Evolutionary conservation across 2,329 filamentous ascomycete species (phyloP).

Genomic region (Epichloe coenophiala): DNA sequence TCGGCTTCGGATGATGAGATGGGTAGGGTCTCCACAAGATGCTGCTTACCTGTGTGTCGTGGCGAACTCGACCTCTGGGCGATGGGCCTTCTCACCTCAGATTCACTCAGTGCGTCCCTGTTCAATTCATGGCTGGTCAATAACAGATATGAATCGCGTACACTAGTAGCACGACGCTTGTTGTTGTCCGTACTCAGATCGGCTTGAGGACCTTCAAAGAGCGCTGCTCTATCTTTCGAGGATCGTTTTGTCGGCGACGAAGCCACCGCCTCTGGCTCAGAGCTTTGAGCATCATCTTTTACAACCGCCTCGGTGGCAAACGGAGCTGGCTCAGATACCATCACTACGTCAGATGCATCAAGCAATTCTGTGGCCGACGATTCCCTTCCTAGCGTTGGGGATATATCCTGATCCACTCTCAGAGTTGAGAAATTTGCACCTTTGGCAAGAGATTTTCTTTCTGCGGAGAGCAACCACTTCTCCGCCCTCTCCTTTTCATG

Average conservation of each 20-base stretch:
- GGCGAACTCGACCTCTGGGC: not conserved
- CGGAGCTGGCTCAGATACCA: not conserved
- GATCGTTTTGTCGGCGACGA: not conserved
- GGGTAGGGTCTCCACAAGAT: constrained; percentile 2
- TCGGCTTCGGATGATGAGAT: constrained; percentile 5
- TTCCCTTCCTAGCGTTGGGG: not conserved
- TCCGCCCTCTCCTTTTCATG: constrained; percentile 23
- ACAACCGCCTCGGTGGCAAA: too few species aligned
- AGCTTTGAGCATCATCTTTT: not conserved
- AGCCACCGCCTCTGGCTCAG: not conserved
- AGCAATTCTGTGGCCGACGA: not conserved
- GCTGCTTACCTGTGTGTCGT: not conserved
- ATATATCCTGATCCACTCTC: not conserved
- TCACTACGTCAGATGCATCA: not conserved
- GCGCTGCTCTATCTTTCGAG: constrained; percentile 7
- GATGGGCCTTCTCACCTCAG: not conserved
- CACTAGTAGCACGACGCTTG: not conserved
- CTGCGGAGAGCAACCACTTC: constrained; percentile 16
- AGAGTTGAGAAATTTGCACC: not conserved
- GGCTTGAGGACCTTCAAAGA: constrained; percentile 9
- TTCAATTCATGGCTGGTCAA: not conserved
- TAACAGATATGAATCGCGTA: not conserved
- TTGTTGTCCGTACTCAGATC: constrained; percentile 8
- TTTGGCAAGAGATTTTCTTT: constrained; percentile 6
- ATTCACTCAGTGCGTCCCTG: too few species aligned